Percentiles rank a stretch among this genome's conserved stretches.
These are phyloP conservation scores for Carallia pectinifolia DNA, from an alignment of 345 rosid genomes.

Conservation along the genomic window DNA sequence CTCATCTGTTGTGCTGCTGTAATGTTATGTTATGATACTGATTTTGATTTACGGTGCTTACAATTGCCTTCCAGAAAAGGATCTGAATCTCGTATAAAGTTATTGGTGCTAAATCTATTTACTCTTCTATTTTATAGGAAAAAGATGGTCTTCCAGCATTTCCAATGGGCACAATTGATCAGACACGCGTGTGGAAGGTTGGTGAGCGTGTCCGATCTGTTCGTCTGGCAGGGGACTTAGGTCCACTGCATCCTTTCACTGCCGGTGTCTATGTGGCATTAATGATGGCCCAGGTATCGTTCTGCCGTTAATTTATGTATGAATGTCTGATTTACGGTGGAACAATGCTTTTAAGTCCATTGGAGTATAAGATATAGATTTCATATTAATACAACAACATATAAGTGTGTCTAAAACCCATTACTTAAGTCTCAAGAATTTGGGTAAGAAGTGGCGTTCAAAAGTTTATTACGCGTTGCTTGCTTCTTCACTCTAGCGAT, in stretches of 20 bases:
- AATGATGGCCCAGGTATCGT: constrained; percentile 92
- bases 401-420: no score
- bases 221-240: constrained; percentile 70
- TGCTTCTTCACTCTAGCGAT: no score
- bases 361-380: no score
- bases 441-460: no score
- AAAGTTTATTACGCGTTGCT: no score
- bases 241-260: constrained; percentile 77
- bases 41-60: background rate
- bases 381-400: no score
- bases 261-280: constrained; percentile 88
- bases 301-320: background rate
- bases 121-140: constrained; percentile 44
- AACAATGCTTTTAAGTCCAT: background rate
- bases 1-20: background rate
- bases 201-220: constrained; percentile 71
- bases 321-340: background rate
- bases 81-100: background rate
- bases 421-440: no score
- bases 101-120: background rate
- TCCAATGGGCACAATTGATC: constrained; percentile 95
- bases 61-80: background rate
- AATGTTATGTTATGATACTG: background rate
- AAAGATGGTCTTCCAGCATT: constrained; percentile 93
- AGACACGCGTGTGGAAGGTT: constrained; percentile 94